phyloP scores from a whole-genome alignment of 2,329 filamentous ascomycete species.

The Epicoccum nigrum region DNA sequence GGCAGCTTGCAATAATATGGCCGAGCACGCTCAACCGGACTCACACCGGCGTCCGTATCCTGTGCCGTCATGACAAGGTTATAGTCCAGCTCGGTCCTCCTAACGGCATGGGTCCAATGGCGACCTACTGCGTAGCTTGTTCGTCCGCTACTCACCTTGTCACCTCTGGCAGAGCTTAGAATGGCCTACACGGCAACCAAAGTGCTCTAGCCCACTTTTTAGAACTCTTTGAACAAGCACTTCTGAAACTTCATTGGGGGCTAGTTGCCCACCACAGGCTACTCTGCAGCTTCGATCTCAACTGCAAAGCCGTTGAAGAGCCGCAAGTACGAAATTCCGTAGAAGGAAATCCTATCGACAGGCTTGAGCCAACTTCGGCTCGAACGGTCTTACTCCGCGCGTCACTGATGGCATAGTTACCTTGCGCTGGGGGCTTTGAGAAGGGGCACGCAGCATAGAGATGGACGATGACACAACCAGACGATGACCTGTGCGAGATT shows the following conservation, averaged over 20 bases:
- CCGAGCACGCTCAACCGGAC: not conserved
- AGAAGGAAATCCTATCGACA: not conserved
- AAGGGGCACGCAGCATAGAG: not conserved
- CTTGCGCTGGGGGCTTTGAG: not conserved
- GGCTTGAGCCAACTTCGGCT: not conserved
- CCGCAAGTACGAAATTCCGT: not conserved
- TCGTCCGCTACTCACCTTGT: conserved; percentile 2
- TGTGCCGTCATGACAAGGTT: too few species aligned
- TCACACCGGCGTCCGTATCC: not conserved
- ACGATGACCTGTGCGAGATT: conserved; percentile 6
- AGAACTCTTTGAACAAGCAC: not conserved
- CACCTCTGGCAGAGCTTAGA: conserved; percentile 11
- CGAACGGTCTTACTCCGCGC: conserved; percentile 6
- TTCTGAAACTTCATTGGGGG: too few species aligned
- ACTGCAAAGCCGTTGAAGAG: too few species aligned
- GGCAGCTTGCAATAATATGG: too few species aligned
- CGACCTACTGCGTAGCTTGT: conserved; percentile 10
- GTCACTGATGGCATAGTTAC: not conserved
- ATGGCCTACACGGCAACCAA: not conserved
- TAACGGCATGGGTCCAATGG: not conserved
- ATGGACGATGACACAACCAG: not conserved
- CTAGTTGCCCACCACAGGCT: too few species aligned
- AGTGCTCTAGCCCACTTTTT: not conserved
- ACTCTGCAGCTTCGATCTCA: too few species aligned
- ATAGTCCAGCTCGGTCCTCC: too few species aligned